Percentiles rank a stretch among this genome's conserved stretches.
phyloP scores from a whole-genome alignment of 2,329 filamentous ascomycete species.

The Xylogone sp. region DNA sequence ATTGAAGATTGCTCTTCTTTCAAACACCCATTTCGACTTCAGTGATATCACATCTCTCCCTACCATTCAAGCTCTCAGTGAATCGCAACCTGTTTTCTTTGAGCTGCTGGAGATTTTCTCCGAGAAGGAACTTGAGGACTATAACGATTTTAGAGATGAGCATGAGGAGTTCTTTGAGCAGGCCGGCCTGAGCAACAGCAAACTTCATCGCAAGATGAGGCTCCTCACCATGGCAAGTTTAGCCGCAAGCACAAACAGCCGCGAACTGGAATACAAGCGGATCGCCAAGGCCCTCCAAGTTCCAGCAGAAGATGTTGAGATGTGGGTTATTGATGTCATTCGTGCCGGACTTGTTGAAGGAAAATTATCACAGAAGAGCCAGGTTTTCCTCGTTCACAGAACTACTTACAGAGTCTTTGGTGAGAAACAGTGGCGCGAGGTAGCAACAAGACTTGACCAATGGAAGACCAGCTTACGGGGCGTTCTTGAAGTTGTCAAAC shows the following conservation, averaged over 20 bases:
- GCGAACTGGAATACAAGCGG: conserved; percentile 81
- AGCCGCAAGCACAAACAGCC: conserved; percentile 76
- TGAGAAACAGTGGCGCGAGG: conserved; percentile 97
- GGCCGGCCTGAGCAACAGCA: conserved; percentile 66
- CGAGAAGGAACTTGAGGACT: conserved; percentile 90
- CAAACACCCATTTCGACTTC: conserved; percentile 68
- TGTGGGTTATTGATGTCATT: conserved; percentile 99
- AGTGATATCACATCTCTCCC: conserved; percentile 67
- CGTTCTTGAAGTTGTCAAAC: conserved; percentile 73
- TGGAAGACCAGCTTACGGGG: conserved; percentile 80
- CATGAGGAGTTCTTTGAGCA: conserved; percentile 81
- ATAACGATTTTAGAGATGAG: conserved; percentile 91
- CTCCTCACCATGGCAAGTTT: conserved; percentile 89
- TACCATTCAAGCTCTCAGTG: conserved; percentile 80
- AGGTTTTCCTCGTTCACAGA: conserved; percentile 92
- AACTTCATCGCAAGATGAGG: conserved; percentile 91
- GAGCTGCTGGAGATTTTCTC: conserved; percentile 95
- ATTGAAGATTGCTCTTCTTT: conserved; percentile 62
- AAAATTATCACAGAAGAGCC: conserved; percentile 88
- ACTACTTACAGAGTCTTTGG: conserved; percentile 96
- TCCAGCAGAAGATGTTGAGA: conserved; percentile 79
- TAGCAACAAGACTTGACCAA: conserved; percentile 83
- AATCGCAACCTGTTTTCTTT: conserved; percentile 79
- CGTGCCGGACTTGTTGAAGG: conserved; percentile 93
- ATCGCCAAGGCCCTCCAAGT: conserved; percentile 86